phyloP scores from a whole-genome alignment of 2,329 filamentous ascomycete genomes.

The Aureobasidium subglaciale region DNA sequence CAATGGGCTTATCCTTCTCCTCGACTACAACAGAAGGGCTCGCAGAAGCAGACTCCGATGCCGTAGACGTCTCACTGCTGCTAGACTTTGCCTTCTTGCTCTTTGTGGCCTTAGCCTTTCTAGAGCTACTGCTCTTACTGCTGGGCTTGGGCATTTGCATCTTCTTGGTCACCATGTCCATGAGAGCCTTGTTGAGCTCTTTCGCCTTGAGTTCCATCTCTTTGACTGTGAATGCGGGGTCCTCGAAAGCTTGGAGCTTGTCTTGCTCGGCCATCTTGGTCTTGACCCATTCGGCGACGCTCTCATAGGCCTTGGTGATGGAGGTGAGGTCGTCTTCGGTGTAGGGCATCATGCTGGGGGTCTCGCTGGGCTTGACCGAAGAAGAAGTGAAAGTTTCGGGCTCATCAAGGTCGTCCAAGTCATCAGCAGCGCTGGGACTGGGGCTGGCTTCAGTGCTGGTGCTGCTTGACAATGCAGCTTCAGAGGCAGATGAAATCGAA shows the following conservation, averaged over 20 bases:
- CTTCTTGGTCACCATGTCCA: slow-evolving; percentile 64
- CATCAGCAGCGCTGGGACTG: slow-evolving; percentile 40
- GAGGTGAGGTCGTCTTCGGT: slow-evolving; percentile 62
- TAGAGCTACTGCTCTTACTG: slow-evolving; percentile 24
- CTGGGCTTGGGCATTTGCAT: slow-evolving; percentile 40
- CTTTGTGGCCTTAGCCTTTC: slow-evolving; percentile 28
- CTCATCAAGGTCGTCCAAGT: slow-evolving; percentile 72
- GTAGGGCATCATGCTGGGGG: slow-evolving; percentile 60
- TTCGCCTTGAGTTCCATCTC: slow-evolving; percentile 64
- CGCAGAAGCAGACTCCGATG: background rate
- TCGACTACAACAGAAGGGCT: background rate
- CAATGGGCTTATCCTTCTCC: slow-evolving; percentile 8
- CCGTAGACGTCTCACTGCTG: background rate
- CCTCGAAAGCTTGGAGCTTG: slow-evolving; percentile 60
- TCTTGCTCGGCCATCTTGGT: slow-evolving; percentile 64
- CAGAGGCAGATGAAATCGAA: slow-evolving; percentile 36
- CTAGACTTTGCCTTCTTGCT: slow-evolving; percentile 24
- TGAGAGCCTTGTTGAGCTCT: slow-evolving; percentile 62
- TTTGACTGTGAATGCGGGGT: slow-evolving; percentile 66
- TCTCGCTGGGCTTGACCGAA: slow-evolving; percentile 30
- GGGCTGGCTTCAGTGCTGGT: slow-evolving; percentile 35
- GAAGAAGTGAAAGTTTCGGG: slow-evolving; percentile 45
- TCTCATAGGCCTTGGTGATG: slow-evolving; percentile 56
- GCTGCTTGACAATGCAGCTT: slow-evolving; percentile 32
- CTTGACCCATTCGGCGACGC: slow-evolving; percentile 65